A percentile compares a stretch with the other conserved stretches of the same genome.
Evolutionary conservation across 2,329 filamentous ascomycete genomes (phyloP).

Genomic region (Orbilia blumenaviensis): DNA sequence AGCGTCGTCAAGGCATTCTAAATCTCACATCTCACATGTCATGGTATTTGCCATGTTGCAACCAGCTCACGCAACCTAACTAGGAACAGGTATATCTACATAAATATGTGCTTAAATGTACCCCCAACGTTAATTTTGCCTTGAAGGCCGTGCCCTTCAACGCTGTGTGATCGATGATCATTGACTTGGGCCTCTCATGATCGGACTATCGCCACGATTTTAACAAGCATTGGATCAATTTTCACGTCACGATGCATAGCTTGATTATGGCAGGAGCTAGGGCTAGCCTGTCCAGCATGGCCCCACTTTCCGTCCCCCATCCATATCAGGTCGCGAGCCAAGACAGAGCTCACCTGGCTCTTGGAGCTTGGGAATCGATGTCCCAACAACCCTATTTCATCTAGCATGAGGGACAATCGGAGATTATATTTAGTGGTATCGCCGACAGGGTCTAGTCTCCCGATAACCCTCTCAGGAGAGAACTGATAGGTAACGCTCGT

Average conservation of each 20-base stretch:
- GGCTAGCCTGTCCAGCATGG: slow-evolving; percentile 28
- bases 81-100: no score
- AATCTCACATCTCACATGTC: slow-evolving; percentile 43
- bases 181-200: slow-evolving; percentile 24
- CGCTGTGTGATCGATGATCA: slow-evolving; percentile 32
- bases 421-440: slow-evolving; percentile 39
- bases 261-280: slow-evolving; percentile 28
- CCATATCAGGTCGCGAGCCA: slow-evolving; percentile 30
- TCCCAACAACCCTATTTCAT: slow-evolving; percentile 36
- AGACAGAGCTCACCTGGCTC: slow-evolving; percentile 46
- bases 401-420: slow-evolving; percentile 37
- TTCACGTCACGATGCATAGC: slow-evolving; percentile 52
- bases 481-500: not conserved
- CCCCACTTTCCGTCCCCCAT: slow-evolving; percentile 51
- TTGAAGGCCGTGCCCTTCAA: not conserved
- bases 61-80: not conserved
- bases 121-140: not conserved
- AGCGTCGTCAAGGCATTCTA: slow-evolving; percentile 1
- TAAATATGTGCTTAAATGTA: no score
- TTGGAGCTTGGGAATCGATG: slow-evolving; percentile 23
- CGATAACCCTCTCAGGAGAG: not conserved
- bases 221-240: slow-evolving; percentile 20
- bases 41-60: slow-evolving; percentile 17
- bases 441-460: slow-evolving; percentile 16
- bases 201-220: slow-evolving; percentile 29